A percentile compares a stretch with the other conserved stretches of the same genome.
Conservation (phyloP, 2,329 filamentous ascomycete genomes). For the Graphiopsis chlorocephala region DNA sequence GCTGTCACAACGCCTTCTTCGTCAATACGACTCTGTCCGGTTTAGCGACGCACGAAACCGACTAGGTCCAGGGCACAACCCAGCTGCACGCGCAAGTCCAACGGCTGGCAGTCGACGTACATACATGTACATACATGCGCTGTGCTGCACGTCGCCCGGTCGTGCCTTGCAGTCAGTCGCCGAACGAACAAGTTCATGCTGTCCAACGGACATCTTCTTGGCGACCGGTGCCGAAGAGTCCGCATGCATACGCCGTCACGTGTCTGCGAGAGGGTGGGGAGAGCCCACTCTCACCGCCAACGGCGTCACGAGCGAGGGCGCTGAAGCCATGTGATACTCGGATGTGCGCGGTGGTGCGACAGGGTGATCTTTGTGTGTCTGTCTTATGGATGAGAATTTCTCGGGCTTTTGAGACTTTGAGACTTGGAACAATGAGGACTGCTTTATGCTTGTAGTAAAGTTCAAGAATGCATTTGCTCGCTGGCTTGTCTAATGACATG, state of each 20-base stretch:
- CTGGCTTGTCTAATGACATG: conserved; percentile 5
- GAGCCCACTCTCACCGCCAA: conserved; percentile 1
- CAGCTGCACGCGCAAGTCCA: conserved; percentile 8
- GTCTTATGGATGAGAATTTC: background rate
- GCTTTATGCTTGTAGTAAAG: background rate
- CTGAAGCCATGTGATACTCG: conserved; percentile 9
- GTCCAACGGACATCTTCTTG: conserved; percentile 11
- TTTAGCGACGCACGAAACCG: background rate
- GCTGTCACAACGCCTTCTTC: background rate
- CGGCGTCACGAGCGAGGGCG: conserved; percentile 6
- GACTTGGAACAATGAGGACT: background rate
- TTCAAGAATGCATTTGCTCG: conserved; percentile 3
- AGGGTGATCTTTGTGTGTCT: background rate
- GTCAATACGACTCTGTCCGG: background rate
- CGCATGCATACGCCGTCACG: conserved; percentile 14
- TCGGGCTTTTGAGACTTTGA: background rate
- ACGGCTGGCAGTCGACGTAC: conserved; percentile 12
- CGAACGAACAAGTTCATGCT: conserved; percentile 13
- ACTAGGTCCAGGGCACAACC: conserved; percentile 1
- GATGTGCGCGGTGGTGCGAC: conserved; percentile 5
- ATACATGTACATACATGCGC: background rate
- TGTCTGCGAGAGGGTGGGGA: conserved; percentile 1
- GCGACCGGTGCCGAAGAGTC: conserved; percentile 9
- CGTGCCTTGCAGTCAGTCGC: conserved; percentile 15
- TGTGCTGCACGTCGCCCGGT: background rate